phyloP scores from a whole-genome alignment of 106 monocot genomes.

The Dendrobium huoshanense region DNA sequence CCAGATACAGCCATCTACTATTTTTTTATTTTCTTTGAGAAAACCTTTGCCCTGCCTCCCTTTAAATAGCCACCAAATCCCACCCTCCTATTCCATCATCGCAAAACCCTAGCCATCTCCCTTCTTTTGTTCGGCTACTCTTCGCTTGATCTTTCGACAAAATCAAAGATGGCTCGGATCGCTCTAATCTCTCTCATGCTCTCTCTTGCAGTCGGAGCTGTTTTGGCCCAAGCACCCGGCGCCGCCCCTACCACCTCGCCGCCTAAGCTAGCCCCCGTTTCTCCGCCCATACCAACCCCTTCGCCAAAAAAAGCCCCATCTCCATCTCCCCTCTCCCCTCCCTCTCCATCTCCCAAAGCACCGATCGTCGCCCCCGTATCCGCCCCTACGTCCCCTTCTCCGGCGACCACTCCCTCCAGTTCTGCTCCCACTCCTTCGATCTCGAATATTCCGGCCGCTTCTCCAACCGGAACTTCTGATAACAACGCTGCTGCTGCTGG shows the following conservation, averaged over 20 bases:
- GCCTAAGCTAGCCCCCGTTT: neutral
- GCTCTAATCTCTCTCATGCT: neutral
- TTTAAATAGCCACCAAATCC: constrained; percentile 1
- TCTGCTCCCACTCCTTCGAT: neutral
- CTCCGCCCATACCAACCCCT: neutral
- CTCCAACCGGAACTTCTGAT: constrained; percentile 2
- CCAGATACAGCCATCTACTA: no score
- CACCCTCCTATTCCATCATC: neutral
- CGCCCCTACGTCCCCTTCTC: neutral
- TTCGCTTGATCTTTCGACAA: neutral
- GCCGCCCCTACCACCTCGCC: neutral
- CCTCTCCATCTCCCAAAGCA: neutral
- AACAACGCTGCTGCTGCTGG: neutral
- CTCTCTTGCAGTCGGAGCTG: neutral
- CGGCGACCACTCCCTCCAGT: neutral
- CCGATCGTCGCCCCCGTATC: neutral
- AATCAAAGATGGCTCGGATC: neutral
- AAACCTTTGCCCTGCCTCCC: neutral
- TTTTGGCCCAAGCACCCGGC: neutral
- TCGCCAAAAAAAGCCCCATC: neutral
- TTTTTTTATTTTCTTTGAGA: neutral
- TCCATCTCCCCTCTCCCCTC: neutral
- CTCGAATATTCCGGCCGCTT: neutral
- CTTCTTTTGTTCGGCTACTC: neutral
- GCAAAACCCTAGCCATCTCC: neutral